A percentile compares a stretch with the other conserved stretches of the same genome.
Conservation (phyloP, 1,284 basidiomycete species). For the Cronartium ribicola region DNA sequence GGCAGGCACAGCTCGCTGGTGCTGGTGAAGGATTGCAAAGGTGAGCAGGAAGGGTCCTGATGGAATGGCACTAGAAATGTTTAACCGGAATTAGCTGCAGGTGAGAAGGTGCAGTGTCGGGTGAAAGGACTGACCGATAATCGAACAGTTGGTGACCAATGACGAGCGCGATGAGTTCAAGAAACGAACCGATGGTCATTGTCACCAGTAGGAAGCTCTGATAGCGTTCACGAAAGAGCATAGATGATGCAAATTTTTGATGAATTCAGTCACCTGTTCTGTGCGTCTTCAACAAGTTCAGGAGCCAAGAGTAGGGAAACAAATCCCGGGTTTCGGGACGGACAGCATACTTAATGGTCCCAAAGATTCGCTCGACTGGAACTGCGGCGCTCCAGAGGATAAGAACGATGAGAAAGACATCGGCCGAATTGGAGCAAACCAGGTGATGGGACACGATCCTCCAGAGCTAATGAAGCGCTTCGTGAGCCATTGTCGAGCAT, state of each 20-base stretch:
- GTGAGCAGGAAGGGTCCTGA: conserved; percentile 37
- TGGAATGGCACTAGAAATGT: conserved; percentile 20
- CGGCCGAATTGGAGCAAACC: conserved; percentile 28
- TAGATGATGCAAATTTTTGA: too few species aligned
- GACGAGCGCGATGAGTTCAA: conserved; percentile 23
- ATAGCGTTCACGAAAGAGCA: neutral
- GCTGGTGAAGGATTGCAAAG: conserved; percentile 34
- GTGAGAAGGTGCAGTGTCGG: too few species aligned
- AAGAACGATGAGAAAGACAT: conserved; percentile 22
- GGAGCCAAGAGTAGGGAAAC: neutral
- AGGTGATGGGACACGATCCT: conserved; percentile 31
- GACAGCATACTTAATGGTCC: conserved; percentile 41
- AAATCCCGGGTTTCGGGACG: neutral
- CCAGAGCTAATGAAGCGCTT: conserved; percentile 22
- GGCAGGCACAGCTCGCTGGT: conserved; percentile 15
- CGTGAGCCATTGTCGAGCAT: neutral
- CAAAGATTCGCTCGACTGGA: conserved; percentile 18
- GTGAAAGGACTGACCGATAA: conserved; percentile 12
- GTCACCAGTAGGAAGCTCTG: conserved; percentile 25
- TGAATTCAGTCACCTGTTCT: too few species aligned
- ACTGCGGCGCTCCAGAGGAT: conserved; percentile 24
- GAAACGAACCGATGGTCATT: conserved; percentile 15
- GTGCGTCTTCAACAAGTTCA: too few species aligned
- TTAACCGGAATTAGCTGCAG: neutral
- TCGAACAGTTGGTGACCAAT: conserved; percentile 19